Percentiles rank a stretch among this genome's conserved stretches.
These are phyloP conservation scores for Solanum appendiculatum DNA, from an alignment of 257 asterid species.

Conservation along the genomic window DNA sequence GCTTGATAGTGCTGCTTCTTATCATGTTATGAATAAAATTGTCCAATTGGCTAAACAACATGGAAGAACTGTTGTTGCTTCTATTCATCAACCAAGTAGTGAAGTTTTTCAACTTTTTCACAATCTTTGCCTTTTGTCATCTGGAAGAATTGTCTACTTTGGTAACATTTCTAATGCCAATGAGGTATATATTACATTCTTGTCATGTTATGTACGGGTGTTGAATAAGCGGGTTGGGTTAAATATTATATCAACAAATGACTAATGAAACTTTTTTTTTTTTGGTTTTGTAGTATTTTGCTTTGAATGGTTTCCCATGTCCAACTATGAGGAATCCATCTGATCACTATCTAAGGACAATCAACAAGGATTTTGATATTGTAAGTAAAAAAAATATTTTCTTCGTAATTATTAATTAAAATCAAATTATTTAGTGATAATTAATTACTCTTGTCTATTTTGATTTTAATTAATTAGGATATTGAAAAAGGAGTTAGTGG, in stretches of 20 bases:
- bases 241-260: too few species aligned
- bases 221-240: not conserved
- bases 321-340: constrained; percentile 59
- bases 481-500: constrained; percentile 41
- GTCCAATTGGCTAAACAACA: constrained; percentile 27
- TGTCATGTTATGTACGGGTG: too few species aligned
- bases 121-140: constrained; percentile 45
- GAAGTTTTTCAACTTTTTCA: constrained; percentile 51
- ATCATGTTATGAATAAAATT: constrained; percentile 39
- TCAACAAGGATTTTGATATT: constrained; percentile 52
- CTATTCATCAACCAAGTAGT: constrained; percentile 52
- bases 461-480: constrained; percentile 21
- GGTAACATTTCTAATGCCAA: constrained; percentile 34
- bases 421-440: not conserved
- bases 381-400: constrained; percentile 1
- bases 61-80: constrained; percentile 24
- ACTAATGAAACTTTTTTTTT: not conserved
- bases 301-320: constrained; percentile 46
- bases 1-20: constrained; percentile 50
- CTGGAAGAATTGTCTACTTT: constrained; percentile 38
- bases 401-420: not conserved
- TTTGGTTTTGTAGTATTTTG: constrained; percentile 27
- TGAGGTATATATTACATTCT: constrained; percentile 28
- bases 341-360: constrained; percentile 49
- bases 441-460: too few species aligned